These are phyloP conservation scores for Alternaria alternata DNA, from an alignment of 2,329 filamentous ascomycete species.

Conservation along the genomic window DNA sequence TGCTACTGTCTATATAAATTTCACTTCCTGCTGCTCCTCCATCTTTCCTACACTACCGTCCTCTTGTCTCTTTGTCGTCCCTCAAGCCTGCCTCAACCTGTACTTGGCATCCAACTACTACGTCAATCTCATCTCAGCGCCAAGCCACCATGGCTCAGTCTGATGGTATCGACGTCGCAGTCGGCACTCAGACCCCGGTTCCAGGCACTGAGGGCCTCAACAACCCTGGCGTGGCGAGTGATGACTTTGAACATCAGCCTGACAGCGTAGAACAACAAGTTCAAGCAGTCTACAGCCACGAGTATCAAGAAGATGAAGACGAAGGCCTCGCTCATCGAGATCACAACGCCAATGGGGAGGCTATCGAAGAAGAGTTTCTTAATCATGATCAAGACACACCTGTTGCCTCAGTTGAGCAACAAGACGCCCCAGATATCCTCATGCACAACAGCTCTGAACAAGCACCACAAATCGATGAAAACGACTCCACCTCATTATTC, in stretches of 20 bases:
- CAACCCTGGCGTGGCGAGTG: background rate
- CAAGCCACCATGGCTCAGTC: conserved; percentile 5
- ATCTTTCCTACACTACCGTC: conserved; percentile 7
- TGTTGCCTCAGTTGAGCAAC: background rate
- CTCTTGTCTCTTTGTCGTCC: background rate
- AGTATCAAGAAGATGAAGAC: background rate
- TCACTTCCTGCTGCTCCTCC: background rate
- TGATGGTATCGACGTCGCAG: conserved; percentile 1
- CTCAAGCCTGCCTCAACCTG: background rate
- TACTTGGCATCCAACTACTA: background rate
- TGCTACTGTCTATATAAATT: conserved; percentile 1
- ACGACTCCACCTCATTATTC: conserved; percentile 24
- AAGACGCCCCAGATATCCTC: background rate
- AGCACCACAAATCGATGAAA: background rate
- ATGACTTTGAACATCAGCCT: background rate
- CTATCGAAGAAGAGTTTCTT: background rate
- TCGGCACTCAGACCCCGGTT: conserved; percentile 1
- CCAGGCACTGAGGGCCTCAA: background rate
- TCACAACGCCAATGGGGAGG: background rate
- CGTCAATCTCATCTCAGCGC: background rate
- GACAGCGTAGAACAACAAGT: background rate
- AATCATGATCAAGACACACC: background rate
- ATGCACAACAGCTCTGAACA: background rate
- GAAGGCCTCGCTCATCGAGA: background rate
- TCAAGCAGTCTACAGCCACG: background rate